Base-by-base conservation (phyloP, 148 eudicot genomes). In the Selenicereus undatus region DNA sequence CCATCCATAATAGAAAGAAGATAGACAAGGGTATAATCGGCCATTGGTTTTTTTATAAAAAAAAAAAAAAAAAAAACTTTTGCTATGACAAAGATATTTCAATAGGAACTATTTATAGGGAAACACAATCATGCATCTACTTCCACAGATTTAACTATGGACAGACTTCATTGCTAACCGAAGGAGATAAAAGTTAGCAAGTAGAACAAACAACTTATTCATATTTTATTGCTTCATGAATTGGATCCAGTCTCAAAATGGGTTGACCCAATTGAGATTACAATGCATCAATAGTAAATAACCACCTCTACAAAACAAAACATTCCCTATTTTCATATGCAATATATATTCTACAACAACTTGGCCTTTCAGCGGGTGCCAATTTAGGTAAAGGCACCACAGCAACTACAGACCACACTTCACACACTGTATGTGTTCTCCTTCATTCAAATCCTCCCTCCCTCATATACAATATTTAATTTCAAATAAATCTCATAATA, bases 301-400 rank as follows among this genome's bases (percentile, higher is more conserved):
- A 64, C 14, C 8, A 22, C n/a, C 29, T 64, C 68, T 64, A 66
- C 45, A 71, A 71, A 71, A 39, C 32, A 39, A 4, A 39, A 36
- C 48, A 71, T 71, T 30, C n/a, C 45, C 74, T 71, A 35, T 71
- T 18, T 71, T 14, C n/a, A 30, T 71, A 35, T 32, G 4, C 24
- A 71, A 7, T 30, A 32, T 16, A 69, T 69, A 8, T 66, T 71
- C 45, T 35, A 32, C 74, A 71, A 29, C 16, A 35, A 66, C 36
- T 18, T 71, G 45, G 74, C n/a, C 74, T 35, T 69, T 20, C 35
- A 71, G 74, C 74, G 74, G 74, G 74, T 36, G 42, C 74, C 45
- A 71, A 11, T 71, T 27, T 18, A 66, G 35, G 26, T 27, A 66
- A 66, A 71, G 74, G 74, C 74, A 71, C 74, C 74, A 71, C 74